Conservation (phyloP, 1,284 basidiomycete species). For the Ganoderma boninense region DNA sequence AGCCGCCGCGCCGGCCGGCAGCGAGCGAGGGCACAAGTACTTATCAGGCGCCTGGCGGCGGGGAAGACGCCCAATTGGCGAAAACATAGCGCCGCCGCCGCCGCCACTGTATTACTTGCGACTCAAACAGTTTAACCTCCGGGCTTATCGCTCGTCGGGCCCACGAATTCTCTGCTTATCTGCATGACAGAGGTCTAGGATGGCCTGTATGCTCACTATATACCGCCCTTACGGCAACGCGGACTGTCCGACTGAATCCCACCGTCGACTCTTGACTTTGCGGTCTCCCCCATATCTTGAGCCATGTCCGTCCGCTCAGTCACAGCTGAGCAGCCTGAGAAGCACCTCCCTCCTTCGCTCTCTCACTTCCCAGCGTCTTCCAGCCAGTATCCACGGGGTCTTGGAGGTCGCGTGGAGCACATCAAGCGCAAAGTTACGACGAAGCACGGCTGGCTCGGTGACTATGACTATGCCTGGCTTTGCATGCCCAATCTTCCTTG, state of each 20-base stretch:
- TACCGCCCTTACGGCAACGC: background rate
- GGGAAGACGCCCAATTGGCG: background rate
- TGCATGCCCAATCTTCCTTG: slow-evolving; percentile 73
- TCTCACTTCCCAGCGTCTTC: slow-evolving; percentile 9
- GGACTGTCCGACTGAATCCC: background rate
- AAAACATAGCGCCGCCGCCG: background rate
- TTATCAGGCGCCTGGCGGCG: background rate
- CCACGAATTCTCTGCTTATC: background rate
- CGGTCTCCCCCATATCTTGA: slow-evolving; percentile 2
- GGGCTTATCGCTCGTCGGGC: background rate
- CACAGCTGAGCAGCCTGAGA: slow-evolving; percentile 39
- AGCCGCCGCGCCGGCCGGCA: background rate
- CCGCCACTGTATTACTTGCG: background rate
- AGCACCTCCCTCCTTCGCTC: slow-evolving; percentile 24
- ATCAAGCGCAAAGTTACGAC: slow-evolving; percentile 51
- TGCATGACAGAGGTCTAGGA: background rate
- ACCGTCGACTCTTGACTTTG: background rate
- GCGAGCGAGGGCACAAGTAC: background rate
- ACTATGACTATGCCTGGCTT: slow-evolving; percentile 81
- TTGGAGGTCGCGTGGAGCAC: slow-evolving; percentile 21
- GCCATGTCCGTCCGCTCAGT: slow-evolving; percentile 42
- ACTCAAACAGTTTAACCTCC: background rate
- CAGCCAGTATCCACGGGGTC: slow-evolving; percentile 15
- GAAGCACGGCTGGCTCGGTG: slow-evolving; percentile 77
- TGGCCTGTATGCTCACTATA: slow-evolving; percentile 1